These are phyloP conservation scores for Claviceps sp. DNA, from an alignment of 2,329 filamentous ascomycete genomes.

Conservation along the genomic window DNA sequence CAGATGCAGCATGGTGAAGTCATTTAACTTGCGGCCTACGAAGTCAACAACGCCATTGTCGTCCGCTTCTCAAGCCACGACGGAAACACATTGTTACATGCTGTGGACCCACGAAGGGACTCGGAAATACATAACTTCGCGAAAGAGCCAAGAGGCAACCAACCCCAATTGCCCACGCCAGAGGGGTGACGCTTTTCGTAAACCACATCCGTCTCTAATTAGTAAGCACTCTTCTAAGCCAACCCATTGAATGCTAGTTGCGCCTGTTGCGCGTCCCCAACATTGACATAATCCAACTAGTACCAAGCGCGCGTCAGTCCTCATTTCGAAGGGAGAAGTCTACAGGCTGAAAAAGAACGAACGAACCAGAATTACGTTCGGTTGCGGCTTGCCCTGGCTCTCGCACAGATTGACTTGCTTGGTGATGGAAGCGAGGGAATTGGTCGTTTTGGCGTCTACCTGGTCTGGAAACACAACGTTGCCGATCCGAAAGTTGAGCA, in stretches of 20 bases:
- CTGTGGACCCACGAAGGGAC: too few species aligned
- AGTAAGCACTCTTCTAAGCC: slow-evolving; percentile 8
- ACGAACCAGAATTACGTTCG: slow-evolving; percentile 22
- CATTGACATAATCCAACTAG: slow-evolving; percentile 30
- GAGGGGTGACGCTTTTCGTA: background rate
- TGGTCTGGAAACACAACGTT: slow-evolving; percentile 23
- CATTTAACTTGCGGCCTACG: too few species aligned
- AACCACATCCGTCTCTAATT: background rate
- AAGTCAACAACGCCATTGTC: too few species aligned
- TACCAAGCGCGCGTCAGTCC: slow-evolving; percentile 3
- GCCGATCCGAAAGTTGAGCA: slow-evolving; percentile 17
- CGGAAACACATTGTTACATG: too few species aligned
- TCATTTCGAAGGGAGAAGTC: slow-evolving; percentile 4
- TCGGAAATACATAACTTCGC: too few species aligned
- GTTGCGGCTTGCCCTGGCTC: slow-evolving; percentile 12
- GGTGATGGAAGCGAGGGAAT: slow-evolving; percentile 19
- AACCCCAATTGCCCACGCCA: too few species aligned
- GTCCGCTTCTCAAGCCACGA: too few species aligned
- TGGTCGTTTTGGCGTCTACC: slow-evolving; percentile 17
- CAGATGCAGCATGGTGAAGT: too few species aligned
- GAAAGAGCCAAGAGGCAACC: too few species aligned
- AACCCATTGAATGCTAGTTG: slow-evolving; percentile 26
- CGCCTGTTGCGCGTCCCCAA: slow-evolving; percentile 25
- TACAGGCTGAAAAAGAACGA: background rate
- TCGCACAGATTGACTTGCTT: slow-evolving; percentile 17